Evolutionary conservation across 306 rosid species (phyloP).

Genomic region (Trichosanthes cucumerina): DNA sequence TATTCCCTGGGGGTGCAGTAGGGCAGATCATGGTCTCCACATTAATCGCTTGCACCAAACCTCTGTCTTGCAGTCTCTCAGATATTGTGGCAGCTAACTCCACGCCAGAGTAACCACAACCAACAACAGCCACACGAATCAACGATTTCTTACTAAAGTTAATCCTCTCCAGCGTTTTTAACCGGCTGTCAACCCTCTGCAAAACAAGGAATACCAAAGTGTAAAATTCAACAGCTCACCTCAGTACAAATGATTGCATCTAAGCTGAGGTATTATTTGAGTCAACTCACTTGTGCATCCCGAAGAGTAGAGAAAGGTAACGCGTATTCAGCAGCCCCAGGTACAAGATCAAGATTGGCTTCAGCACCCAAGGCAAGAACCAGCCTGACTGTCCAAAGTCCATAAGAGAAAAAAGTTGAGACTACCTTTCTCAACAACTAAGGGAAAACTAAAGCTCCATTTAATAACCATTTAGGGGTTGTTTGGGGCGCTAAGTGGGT

Average conservation of each 20-base stretch:
- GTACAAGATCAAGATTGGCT: constrained; percentile 71
- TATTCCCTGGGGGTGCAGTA: constrained; percentile 70
- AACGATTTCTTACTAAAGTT: constrained; percentile 53
- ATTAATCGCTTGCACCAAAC: constrained; percentile 74
- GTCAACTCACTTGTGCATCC: constrained; percentile 67
- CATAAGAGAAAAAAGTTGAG: constrained; percentile 14
- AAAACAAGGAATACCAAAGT: constrained; percentile 19
- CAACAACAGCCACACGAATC: constrained; percentile 81
- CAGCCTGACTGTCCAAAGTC: constrained; percentile 81
- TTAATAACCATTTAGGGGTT: no score
- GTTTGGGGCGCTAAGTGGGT: no score
- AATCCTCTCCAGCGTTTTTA: constrained; percentile 67
- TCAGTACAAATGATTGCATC: background rate
- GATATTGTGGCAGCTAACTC: constrained; percentile 93
- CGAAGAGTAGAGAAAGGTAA: constrained; percentile 81
- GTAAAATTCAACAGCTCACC: background rate
- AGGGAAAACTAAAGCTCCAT: background rate
- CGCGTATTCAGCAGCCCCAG: constrained; percentile 75
- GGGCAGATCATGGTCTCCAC: constrained; percentile 59
- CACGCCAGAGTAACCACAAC: constrained; percentile 92
- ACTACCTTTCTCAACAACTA: background rate
- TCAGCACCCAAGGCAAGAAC: constrained; percentile 99
- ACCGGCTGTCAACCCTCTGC: constrained; percentile 61
- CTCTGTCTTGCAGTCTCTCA: constrained; percentile 76
- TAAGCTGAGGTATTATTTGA: background rate